phyloP scores from a whole-genome alignment of 2,329 filamentous ascomycete genomes.

The Basipetospora chlamydospora region DNA sequence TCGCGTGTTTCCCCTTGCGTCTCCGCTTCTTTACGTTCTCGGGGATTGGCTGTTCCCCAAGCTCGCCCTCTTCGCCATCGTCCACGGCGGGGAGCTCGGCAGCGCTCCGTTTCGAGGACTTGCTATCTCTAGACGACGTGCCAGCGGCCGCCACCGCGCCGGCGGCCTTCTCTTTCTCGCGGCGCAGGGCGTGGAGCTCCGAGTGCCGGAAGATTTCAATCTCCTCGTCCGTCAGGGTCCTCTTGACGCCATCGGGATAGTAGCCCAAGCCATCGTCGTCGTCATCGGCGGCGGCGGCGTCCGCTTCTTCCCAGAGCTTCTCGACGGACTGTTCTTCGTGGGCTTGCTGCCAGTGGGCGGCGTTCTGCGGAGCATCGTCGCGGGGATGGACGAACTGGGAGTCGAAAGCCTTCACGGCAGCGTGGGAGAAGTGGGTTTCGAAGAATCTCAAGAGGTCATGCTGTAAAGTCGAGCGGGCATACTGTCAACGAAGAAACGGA shows the following conservation, averaged over 20 bases:
- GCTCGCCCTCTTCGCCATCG: background rate
- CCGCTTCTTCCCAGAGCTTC: conserved; percentile 15
- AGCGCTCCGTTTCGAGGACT: background rate
- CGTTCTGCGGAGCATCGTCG: conserved; percentile 7
- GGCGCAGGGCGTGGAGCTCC: conserved; percentile 61
- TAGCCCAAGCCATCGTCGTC: conserved; percentile 63
- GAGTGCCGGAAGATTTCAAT: conserved; percentile 83
- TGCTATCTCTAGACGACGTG: background rate
- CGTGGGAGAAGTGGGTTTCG: conserved; percentile 40
- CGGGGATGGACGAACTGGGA: conserved; percentile 26
- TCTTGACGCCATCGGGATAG: conserved; percentile 74
- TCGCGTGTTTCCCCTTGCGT: conserved; percentile 8
- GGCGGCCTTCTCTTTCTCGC: conserved; percentile 12
- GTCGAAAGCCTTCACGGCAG: conserved; percentile 26
- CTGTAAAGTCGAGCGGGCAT: conserved; percentile 21
- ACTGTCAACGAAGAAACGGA: background rate
- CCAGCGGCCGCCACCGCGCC: no score
- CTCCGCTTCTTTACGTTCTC: conserved; percentile 18
- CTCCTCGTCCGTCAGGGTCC: conserved; percentile 82
- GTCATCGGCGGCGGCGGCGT: conserved; percentile 17
- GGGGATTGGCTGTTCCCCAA: background rate
- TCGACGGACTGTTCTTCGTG: conserved; percentile 5
- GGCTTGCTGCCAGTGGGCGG: conserved; percentile 4
- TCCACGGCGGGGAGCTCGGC: background rate
- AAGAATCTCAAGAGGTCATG: conserved; percentile 46